Evolutionary conservation across 148 eudicot genomes (phyloP).

Genomic region (Diospyros kaki): DNA sequence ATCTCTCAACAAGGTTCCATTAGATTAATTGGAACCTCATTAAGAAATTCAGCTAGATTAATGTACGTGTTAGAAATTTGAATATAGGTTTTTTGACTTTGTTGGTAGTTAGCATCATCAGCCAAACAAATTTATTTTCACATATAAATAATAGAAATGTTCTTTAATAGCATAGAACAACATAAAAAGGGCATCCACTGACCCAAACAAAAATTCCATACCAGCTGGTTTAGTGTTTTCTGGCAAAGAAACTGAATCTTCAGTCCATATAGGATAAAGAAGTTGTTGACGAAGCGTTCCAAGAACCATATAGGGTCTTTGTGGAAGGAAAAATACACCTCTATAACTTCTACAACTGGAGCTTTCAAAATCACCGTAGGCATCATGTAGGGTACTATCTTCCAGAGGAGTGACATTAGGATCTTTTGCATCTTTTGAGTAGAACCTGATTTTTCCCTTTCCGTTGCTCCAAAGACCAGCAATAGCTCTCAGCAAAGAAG

Average conservation of each 20-base stretch:
- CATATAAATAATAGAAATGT: neutral
- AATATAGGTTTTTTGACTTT: no score
- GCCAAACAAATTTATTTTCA: neutral
- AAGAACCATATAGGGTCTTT: constrained; percentile 92
- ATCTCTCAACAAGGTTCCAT: no score
- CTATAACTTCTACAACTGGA: constrained; percentile 37
- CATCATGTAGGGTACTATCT: constrained; percentile 14
- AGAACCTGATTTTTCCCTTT: constrained; percentile 70
- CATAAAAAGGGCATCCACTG: neutral
- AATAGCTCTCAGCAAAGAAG: constrained; percentile 88
- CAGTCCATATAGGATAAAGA: constrained; percentile 93
- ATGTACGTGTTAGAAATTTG: no score
- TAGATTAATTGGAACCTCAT: no score
- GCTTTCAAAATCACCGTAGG: constrained; percentile 22
- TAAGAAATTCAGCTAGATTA: no score
- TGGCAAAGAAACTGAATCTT: constrained; percentile 28
- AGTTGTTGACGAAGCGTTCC: constrained; percentile 96
- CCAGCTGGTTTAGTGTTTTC: constrained; percentile 47
- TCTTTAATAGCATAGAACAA: neutral
- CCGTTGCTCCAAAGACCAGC: constrained; percentile 97
- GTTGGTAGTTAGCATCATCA: no score
- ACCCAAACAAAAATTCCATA: constrained; percentile 21
- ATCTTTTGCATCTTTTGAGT: constrained; percentile 30
- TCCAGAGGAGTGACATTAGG: constrained; percentile 19
- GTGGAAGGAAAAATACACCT: constrained; percentile 91